Conservation (phyloP, 2,329 filamentous ascomycete genomes). For the Fusarium pseudonygamai region DNA sequence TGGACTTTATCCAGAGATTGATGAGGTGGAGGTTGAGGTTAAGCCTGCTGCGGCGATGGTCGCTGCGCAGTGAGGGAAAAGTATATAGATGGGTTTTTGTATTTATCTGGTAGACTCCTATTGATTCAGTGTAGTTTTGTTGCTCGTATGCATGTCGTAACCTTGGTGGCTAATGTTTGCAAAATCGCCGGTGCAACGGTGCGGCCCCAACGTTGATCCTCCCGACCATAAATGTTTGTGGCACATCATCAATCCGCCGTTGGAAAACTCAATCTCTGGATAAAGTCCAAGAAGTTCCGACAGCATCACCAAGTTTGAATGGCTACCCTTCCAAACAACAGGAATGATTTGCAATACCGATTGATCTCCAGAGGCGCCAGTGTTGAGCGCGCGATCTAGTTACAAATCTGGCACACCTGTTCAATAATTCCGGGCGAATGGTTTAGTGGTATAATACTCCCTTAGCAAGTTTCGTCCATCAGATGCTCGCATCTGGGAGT, state of each 20-base stretch:
- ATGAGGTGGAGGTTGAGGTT: background rate
- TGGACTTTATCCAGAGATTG: no score
- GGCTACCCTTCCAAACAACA: fast-evolving
- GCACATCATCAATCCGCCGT: fast-evolving
- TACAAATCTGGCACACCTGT: fast-evolving
- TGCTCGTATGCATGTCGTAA: fast-evolving
- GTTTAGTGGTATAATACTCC: conserved; percentile 20
- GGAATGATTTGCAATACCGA: fast-evolving
- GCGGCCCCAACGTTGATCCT: no score
- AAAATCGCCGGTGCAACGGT: fast-evolving
- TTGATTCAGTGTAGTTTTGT: fast-evolving
- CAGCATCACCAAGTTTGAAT: fast-evolving
- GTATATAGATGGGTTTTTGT: background rate
- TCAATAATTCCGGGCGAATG: conserved; percentile 4
- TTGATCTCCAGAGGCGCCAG: fast-evolving
- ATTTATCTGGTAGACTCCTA: background rate
- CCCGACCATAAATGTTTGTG: fast-evolving
- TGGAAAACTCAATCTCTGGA: fast-evolving
- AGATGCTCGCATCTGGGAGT: conserved; percentile 6
- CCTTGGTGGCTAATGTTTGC: fast-evolving
- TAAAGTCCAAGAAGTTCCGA: fast-evolving
- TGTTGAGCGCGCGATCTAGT: fast-evolving
- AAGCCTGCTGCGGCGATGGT: background rate
- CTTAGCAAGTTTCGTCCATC: conserved; percentile 8
- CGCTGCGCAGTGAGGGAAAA: background rate